These are phyloP conservation scores for Botrytis elliptica DNA, from an alignment of 2,329 filamentous ascomycete genomes.

Conservation along the genomic window DNA sequence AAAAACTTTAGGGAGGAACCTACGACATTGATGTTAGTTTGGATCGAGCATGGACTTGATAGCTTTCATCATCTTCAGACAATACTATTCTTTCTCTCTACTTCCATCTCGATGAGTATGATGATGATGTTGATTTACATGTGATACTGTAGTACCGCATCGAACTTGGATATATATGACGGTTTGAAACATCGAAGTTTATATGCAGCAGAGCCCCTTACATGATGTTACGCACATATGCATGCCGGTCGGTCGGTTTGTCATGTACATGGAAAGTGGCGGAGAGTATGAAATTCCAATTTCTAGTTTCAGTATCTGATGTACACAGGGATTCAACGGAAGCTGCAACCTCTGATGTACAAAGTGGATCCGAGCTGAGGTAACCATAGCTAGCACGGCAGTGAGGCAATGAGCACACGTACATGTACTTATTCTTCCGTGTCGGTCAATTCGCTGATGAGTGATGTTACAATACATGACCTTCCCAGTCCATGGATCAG, in stretches of 20 bases:
- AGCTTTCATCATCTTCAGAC: slow-evolving; percentile 28
- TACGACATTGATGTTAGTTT: slow-evolving; percentile 27
- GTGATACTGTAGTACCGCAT: slow-evolving; percentile 15
- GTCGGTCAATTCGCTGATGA: background rate
- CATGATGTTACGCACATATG: background rate
- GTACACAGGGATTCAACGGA: background rate
- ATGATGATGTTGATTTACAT: slow-evolving; percentile 8
- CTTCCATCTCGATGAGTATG: background rate
- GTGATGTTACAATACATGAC: background rate
- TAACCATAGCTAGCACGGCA: background rate
- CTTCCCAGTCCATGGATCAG: background rate
- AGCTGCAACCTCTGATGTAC: background rate
- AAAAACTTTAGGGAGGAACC: slow-evolving; percentile 29
- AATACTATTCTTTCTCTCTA: slow-evolving; percentile 30
- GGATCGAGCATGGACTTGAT: slow-evolving; percentile 33
- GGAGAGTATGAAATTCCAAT: background rate
- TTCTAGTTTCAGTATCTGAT: background rate
- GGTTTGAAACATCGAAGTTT: background rate
- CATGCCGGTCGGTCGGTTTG: background rate
- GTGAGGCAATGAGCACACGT: background rate
- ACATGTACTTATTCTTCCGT: background rate
- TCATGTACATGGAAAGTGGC: background rate
- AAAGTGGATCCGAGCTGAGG: background rate
- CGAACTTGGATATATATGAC: background rate
- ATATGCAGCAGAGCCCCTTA: background rate